These are phyloP conservation scores for Talaromyces borbonicus DNA, from an alignment of 495 filamentous ascomycete genomes.

Conservation along the genomic window DNA sequence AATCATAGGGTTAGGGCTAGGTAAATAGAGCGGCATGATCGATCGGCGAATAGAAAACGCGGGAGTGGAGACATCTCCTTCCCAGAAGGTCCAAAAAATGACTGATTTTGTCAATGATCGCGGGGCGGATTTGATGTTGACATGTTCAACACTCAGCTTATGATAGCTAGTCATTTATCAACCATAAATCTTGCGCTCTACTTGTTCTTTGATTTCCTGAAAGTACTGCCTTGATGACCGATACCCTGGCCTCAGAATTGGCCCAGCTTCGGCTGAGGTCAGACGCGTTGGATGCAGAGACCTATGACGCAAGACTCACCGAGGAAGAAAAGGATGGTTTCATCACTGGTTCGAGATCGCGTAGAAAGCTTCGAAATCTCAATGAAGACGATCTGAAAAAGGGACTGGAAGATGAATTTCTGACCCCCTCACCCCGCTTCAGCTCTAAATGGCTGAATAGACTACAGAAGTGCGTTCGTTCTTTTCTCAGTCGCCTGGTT, in stretches of 20 bases:
- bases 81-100: too few species aligned
- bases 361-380: slow-evolving; percentile 42
- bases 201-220: not conserved
- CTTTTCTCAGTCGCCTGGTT: not conserved
- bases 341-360: slow-evolving; percentile 31
- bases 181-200: too few species aligned
- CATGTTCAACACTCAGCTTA: too few species aligned
- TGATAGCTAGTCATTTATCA: too few species aligned
- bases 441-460: slow-evolving; percentile 75
- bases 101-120: too few species aligned
- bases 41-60: too few species aligned
- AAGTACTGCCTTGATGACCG: slow-evolving; percentile 10
- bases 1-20: too few species aligned
- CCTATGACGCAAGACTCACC: slow-evolving; percentile 23
- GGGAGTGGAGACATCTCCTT: too few species aligned
- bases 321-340: slow-evolving; percentile 28
- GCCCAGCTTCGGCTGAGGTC: slow-evolving; percentile 19
- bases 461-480: slow-evolving; percentile 57
- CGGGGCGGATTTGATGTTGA: too few species aligned
- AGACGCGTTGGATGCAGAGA: slow-evolving; percentile 15
- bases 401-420: slow-evolving; percentile 65
- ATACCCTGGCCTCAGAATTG: slow-evolving; percentile 21
- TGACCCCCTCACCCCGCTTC: slow-evolving; percentile 69
- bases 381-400: slow-evolving; percentile 49
- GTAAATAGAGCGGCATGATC: too few species aligned